Base-by-base conservation (phyloP, 441 rosid genomes). In the Pelargonium cotyledonis region DNA sequence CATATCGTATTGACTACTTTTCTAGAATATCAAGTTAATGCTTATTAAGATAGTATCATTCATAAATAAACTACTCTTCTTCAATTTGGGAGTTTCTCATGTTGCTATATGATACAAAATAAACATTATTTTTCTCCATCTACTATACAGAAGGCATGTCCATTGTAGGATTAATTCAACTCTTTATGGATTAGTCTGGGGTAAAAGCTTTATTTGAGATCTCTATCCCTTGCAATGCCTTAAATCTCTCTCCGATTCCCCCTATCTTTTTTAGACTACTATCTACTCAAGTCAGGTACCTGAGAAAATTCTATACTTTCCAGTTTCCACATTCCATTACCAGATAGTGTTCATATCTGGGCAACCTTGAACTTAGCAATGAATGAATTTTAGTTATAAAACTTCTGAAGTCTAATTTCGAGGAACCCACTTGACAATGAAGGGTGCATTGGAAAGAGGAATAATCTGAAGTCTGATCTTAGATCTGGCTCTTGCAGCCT, bases 361-460 rank as follows among this genome's bases (percentile, higher is more conserved):
- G 10, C 21, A 53, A 6, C 3, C 60, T n/a, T n/a, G 8, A 16
- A 53, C 8, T 53, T 15, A n/a, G 60, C 1, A 5, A 15, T 53
- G 60, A 53, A 44, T 11, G 49, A n/a, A 53, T 53, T 15, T 9
- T 53, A 15, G 60, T 12, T 53, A n/a, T 53, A 53, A 14, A 53
- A 53, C 60, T 3, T 53, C 19, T 53, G 19, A 53, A 53, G 8
- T 53, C 15, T 15, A 53, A 15, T 53, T 53, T 53, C 6, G 7
- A 12, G 60, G 60, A 15, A 49, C 9, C 21, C 60, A 6, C 18
- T 16, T 6, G 19, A 1, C 60, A 53, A 7, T 53, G 60, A 53
- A 53, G 60, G 8, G 60, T 53, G 60, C 60, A 53, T 53, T 53
- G 16, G 9, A 53, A 53, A 53, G 60, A 53, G 60, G 60, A n/a